Evolutionary conservation across 208 protist genomes (phyloP), one percentile per base, ranked within the genome.

Genomic region (Trypanosoma melophagium): DNA sequence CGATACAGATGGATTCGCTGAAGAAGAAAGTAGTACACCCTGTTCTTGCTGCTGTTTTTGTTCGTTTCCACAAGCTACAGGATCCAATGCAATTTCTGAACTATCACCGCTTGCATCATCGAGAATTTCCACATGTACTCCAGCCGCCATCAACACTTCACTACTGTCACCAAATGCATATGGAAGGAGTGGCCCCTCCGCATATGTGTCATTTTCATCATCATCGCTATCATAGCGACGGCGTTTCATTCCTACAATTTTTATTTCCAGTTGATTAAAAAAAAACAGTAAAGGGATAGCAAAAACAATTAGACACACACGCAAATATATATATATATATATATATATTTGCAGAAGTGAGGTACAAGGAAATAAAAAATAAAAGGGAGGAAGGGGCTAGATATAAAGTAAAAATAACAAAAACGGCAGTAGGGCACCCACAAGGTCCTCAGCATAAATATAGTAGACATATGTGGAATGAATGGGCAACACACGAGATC

Each of bases 181-280:
- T 40, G 54, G 49, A 4, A 76, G 47, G 13, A 93, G 72, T 3
- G 71, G 72, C 5, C 71, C 69, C 19, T 60, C 67, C 9, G 52
- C 38, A 22, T 54, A 47, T 21, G 25, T 56, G 22, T 76, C 69
- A 61, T 79, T 74, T 44, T 90, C 83, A 69, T 95, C 90, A 54
- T 93, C 87, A 64, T 95, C 87, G 58, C 87, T 92, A 61, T 92
- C 85, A 55, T 86, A 78, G 19, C 90, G 66, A 40, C 76, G 60
- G 5, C 86, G 72, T 60, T 89, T 92, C 79, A 90, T 90, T 51
- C 53, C 40, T 60, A 60, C 0, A 35, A 35, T 35, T 35, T 7
- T 35, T 35, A 7, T 35, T 35, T 35, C 5, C 28, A 49, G 51
- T 8, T 2, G 53, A 58, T 45, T 1, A 69, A 60, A 64, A 31